Conservation (phyloP, 2,329 filamentous ascomycete species). For the Neopestalotiopsis sp. region DNA sequence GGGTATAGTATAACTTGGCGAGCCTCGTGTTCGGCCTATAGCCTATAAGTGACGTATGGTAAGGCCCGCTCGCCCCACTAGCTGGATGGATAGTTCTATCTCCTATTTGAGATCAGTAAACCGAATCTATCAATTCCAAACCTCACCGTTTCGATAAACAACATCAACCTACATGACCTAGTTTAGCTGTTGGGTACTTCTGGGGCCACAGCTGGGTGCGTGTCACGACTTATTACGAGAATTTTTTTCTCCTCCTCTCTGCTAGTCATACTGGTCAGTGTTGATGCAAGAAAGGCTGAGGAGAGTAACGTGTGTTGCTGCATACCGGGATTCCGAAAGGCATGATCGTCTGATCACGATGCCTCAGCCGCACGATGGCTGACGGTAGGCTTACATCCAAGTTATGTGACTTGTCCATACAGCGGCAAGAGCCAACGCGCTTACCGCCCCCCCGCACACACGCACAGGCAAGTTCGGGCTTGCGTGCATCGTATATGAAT, state of each 20-base stretch:
- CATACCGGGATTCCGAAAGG: not conserved
- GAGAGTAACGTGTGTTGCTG: not conserved
- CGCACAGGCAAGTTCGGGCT: too few species aligned
- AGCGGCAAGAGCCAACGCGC: not conserved
- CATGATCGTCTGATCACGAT: not conserved
- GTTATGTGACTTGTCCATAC: not conserved
- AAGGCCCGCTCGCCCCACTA: not conserved
- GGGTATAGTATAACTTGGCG: slow-evolving; percentile 10
- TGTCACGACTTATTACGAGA: not conserved
- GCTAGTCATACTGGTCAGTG: not conserved
- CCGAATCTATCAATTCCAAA: not conserved
- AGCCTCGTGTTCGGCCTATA: slow-evolving; percentile 1
- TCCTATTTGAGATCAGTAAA: not conserved
- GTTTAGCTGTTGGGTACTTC: not conserved
- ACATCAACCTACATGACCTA: not conserved
- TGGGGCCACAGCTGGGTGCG: not conserved
- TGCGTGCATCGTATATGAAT: too few species aligned
- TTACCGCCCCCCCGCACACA: not conserved
- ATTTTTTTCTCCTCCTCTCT: not conserved
- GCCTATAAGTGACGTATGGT: slow-evolving; percentile 12
- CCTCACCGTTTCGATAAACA: not conserved
- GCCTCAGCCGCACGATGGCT: not conserved
- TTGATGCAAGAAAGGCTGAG: not conserved
- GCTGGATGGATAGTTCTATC: not conserved
- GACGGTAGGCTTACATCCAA: not conserved